Base-by-base conservation (phyloP, 2,329 filamentous ascomycete species). In the Hypoxylon sp. region DNA sequence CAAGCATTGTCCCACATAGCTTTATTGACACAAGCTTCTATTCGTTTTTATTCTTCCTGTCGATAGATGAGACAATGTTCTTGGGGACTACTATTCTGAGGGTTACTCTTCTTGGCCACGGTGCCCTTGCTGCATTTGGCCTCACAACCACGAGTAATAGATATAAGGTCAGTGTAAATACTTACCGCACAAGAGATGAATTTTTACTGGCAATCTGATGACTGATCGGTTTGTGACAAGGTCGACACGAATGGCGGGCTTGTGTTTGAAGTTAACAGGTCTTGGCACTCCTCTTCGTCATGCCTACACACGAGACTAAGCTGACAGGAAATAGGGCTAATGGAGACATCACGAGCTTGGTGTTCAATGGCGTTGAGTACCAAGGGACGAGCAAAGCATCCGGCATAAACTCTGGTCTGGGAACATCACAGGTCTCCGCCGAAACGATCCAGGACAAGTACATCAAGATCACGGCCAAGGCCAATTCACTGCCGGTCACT, bases 191-290 rank as follows among this genome's bases (percentile, higher is more conserved):
- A 25, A 16, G 5, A 8, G 6, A 9, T n/a, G 9, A 13, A 4
- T 5, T 4, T 11, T 26, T n/a, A 7, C 7, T 19, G 21, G 9
- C 5, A 6, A 3, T 30, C 7, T 20, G 9, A 6, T 31, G 13
- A 16, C 27, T 42, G 4, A 43, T 19, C 1, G 5, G 13, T 11
- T 8, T 6, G 5, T 2, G 19, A 11, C 7, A 13, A 57, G 54
- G 54, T 57, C 16, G 54, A 57, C 34, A 57, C 54, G 8, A 54
- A 54, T 21, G 54, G 54, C 4, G 54, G 54, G 5, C 32, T 57
- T 7, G 46, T 54, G 19, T 57, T 57, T 16, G 54, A 57, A 38
- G 46, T 57, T n/a, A 48, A 51, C 12, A 57, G 34, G 54, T 57
- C 13, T 12, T 11, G 9, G 9, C 13, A 9, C 27, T 21, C 25